Percentiles rank a stretch among this genome's conserved stretches.
These are phyloP conservation scores for Albophoma yamanashiensis DNA, from an alignment of 2,329 filamentous ascomycete genomes.

Conservation along the genomic window DNA sequence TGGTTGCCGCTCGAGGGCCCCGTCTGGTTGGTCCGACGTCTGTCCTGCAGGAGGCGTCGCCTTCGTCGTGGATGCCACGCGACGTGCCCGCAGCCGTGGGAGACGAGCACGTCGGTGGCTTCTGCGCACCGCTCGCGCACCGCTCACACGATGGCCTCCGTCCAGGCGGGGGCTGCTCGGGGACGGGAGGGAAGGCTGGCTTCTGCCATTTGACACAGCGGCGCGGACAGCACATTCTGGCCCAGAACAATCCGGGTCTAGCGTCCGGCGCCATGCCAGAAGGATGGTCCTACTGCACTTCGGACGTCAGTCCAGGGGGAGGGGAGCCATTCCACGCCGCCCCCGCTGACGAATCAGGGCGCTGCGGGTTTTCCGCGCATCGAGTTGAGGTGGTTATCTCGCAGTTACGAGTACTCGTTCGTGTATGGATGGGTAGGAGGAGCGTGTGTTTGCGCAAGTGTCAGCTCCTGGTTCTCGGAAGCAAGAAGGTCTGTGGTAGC, in stretches of 20 bases:
- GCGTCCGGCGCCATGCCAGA: not conserved
- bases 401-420: no score
- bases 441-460: no score
- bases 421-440: no score
- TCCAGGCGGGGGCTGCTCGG: not conserved
- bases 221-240: not conserved
- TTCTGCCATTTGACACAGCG: not conserved
- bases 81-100: not conserved
- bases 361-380: not conserved
- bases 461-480: not conserved
- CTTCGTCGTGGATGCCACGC: not conserved
- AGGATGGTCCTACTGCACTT: not conserved
- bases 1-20: not conserved
- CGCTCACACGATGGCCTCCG: not conserved
- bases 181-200: not conserved
- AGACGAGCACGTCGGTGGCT: not conserved
- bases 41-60: not conserved
- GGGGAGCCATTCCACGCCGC: not conserved
- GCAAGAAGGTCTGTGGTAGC: not conserved
- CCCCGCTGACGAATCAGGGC: not conserved
- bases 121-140: not conserved
- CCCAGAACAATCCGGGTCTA: not conserved
- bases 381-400: no score
- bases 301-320: not conserved
- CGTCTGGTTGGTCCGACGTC: not conserved